Conservation (phyloP, 129 eudicot genomes). For the Oenanthe sinensis region DNA sequence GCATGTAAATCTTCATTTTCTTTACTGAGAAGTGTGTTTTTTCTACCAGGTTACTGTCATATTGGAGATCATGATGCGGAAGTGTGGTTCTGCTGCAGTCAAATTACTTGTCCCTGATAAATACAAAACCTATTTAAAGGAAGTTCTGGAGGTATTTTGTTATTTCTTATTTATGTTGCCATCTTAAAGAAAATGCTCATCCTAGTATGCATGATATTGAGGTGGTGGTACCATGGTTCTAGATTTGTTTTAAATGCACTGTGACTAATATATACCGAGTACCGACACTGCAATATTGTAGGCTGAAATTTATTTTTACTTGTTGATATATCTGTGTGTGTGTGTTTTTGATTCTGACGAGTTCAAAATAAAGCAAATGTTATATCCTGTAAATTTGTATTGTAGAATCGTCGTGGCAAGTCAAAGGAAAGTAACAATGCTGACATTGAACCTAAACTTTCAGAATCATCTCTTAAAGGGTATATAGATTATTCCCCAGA, state of each 20-base stretch:
- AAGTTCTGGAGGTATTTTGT: slow-evolving; percentile 54
- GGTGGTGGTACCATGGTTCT: background rate
- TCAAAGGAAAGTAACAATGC: slow-evolving; percentile 34
- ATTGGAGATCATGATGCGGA: slow-evolving; percentile 82
- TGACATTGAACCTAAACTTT: slow-evolving; percentile 27
- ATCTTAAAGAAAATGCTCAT: background rate
- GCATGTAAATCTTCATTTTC: slow-evolving; percentile 10
- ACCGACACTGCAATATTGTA: background rate
- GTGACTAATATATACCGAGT: background rate
- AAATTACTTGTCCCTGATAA: slow-evolving; percentile 55
- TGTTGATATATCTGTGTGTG: too few relatives aligned
- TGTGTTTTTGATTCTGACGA: background rate
- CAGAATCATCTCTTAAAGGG: slow-evolving; percentile 37
- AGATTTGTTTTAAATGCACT: background rate
- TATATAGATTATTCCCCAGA: slow-evolving; percentile 15
- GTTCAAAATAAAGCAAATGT: background rate
- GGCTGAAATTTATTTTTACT: background rate
- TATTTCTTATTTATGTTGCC: background rate
- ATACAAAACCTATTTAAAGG: slow-evolving; percentile 46
- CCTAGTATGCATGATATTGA: background rate
- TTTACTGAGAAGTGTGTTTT: background rate
- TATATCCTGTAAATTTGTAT: slow-evolving; percentile 10
- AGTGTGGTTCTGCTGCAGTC: slow-evolving; percentile 70
- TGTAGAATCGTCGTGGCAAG: slow-evolving; percentile 89
- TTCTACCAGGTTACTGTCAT: slow-evolving; percentile 66